phyloP scores from a whole-genome alignment of 257 asterid species.

The Anisodus tanguticus region DNA sequence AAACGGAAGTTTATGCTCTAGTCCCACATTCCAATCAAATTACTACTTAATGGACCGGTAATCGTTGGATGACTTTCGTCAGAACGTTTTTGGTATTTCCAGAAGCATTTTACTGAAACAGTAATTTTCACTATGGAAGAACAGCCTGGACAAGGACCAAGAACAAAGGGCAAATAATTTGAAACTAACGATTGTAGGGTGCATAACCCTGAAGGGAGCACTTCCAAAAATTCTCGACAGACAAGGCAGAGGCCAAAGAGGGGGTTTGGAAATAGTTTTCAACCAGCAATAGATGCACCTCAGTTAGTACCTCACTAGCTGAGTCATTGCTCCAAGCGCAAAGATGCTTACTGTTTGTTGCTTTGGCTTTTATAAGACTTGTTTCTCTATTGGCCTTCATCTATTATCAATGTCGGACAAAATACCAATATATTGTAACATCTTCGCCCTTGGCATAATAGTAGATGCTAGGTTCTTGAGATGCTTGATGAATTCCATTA shows the following conservation, averaged over 20 bases:
- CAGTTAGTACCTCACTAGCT: slow-evolving; percentile 50
- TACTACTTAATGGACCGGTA: too few species aligned
- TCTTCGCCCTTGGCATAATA: background rate
- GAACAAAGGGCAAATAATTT: background rate
- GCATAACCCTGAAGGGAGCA: slow-evolving; percentile 25
- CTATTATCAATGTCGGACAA: slow-evolving; percentile 42
- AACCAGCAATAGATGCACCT: slow-evolving; percentile 49
- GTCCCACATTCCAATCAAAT: too few species aligned
- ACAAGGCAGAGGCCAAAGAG: slow-evolving; percentile 32
- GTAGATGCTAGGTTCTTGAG: background rate
- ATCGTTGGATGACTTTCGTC: too few species aligned
- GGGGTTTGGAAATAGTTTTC: slow-evolving; percentile 46
- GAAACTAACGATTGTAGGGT: background rate
- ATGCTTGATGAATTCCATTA: background rate
- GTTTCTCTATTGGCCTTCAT: background rate
- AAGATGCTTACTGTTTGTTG: background rate
- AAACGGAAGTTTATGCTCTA: background rate
- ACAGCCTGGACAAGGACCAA: background rate
- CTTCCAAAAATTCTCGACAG: slow-evolving; percentile 46
- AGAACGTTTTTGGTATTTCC: too few species aligned
- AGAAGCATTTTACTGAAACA: too few species aligned
- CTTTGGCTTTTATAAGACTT: background rate
- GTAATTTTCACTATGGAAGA: background rate
- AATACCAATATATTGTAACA: background rate
- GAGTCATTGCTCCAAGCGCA: slow-evolving; percentile 54